Conservation (phyloP, 2,329 filamentous ascomycete genomes). For the Xylaria digitata region DNA sequence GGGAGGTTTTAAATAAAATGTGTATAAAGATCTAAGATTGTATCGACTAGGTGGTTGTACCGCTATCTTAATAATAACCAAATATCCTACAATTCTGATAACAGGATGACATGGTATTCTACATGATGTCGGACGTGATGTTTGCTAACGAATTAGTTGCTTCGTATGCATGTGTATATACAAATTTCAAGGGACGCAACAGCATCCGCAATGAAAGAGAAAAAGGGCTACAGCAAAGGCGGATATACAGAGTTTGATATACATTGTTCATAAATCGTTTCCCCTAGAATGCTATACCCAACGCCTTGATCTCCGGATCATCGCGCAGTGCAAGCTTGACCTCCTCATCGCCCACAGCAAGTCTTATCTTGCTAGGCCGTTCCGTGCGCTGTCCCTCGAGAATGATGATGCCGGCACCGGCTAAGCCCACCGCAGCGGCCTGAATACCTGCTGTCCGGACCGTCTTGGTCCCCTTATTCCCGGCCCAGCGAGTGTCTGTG, state of each 20-base stretch:
- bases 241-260: background rate
- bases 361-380: slow-evolving; percentile 84
- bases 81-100: background rate
- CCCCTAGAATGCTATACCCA: slow-evolving; percentile 68
- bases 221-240: background rate
- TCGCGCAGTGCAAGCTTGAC: slow-evolving; percentile 88
- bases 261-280: slow-evolving; percentile 22
- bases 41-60: background rate
- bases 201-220: background rate
- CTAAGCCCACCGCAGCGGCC: slow-evolving; percentile 81
- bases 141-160: background rate
- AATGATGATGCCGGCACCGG: slow-evolving; percentile 87
- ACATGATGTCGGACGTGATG: background rate
- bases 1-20: slow-evolving; percentile 72
- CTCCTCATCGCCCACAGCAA: slow-evolving; percentile 91
- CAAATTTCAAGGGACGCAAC: background rate
- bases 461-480: slow-evolving; percentile 42
- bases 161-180: slow-evolving; percentile 21
- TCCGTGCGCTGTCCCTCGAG: slow-evolving; percentile 85
- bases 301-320: slow-evolving; percentile 84
- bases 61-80: background rate
- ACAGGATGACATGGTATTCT: background rate
- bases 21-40: slow-evolving; percentile 4
- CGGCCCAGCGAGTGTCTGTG: slow-evolving; percentile 46
- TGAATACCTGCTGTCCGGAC: slow-evolving; percentile 60